Evolutionary conservation across 768 basidiomycete genomes (phyloP), one percentile per base, ranked within the genome.

Genomic region (Mycena venus): DNA sequence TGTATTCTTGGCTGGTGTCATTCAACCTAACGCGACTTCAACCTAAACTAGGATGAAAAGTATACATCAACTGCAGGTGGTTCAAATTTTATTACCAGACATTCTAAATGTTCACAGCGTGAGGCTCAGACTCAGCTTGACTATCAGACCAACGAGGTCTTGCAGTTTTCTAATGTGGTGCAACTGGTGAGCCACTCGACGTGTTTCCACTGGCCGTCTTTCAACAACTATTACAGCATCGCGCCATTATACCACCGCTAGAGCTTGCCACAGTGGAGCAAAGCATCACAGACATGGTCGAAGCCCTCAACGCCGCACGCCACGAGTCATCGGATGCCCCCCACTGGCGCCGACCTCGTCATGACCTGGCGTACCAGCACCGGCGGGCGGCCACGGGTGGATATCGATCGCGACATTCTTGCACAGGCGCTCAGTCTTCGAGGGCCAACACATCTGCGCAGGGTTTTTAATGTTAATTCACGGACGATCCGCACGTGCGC

Each of bases 401-500:
- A 79, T 5, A 79, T 83, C 27, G 69, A 83, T 38, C 77, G 70
- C 0, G 32, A 59, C 1, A 78, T 82, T 42, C 75, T 79, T 1
- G 32, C 55, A 0, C 81, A 81, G 21, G 84, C 83, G 0, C 70
- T 83, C 5, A 55, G 75, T 0, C 62, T 85, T 2, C 72, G 72
- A 4, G 60, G 65, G 5, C 47, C 66, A 0, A 63, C 58, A 3
- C 19, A 60, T 27, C 49, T 74, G 6, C n/a, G 10, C 1, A 4
- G 17, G 0, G 56, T 69, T 1, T 65, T 70, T 25, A 19, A 31
- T 56, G 10, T 56, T 1, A 12, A 7, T 1, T 10, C 68, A 1
- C 64, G 70, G 2, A 71, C 74, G 7, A 62, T 75, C 32, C 75
- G 73, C 0, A 73, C 75, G 3, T 72, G 78, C 4, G 73, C 75